Base-by-base conservation (phyloP, 2,329 filamentous ascomycete species). In the Amylocarpus encephaloides region DNA sequence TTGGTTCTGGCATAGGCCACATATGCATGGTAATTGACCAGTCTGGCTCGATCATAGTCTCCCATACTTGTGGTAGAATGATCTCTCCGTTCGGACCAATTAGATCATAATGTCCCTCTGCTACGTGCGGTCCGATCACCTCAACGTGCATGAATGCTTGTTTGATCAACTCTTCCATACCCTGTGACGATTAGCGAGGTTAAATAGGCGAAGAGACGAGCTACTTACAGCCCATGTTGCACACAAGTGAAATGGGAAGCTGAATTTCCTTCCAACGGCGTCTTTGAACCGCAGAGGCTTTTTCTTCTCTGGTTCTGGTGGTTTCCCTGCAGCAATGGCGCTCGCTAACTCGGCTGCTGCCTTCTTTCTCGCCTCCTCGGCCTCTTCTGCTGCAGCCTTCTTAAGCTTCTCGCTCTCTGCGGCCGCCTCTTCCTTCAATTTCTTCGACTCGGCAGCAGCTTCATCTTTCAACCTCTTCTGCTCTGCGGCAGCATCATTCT, bases 261-360 rank as follows among this genome's bases (percentile, higher is more conserved):
- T 91, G 66, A 94, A 95, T 68, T 93, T 95, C 57, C 90, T 79
- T 26, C 88, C 87, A n/a, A 95, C 82, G 1, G 89, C 90, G 64
- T 95, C 90, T 70, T 93, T 93, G 71, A 94, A 94, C 19, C 40
- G 46, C 29, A 49, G 44, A 15, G 50, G 50, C 15, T 52, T 52
- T 34, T 52, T 49, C n/a, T 44, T 44, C 7, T 46, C 50, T 9
- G 45, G 46, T 36, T 43, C 42, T 9, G 40, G 39, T n/a, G 39
- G 39, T 39, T 43, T 29, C 2, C 45, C 35, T 9, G 45, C 45
- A 18, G 48, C 48, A 26, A 50, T 41, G 9, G 42, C 48, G 33
- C 46, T 50, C 11, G 42, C 42, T 11, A 50, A 22, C 13, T 39
- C 45, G 3, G 45, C 45, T 19, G 40, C 45, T 22, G 46, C 46